phyloP scores from a whole-genome alignment of 768 basidiomycete genomes.

The Podaxis carcinomalis region DNA sequence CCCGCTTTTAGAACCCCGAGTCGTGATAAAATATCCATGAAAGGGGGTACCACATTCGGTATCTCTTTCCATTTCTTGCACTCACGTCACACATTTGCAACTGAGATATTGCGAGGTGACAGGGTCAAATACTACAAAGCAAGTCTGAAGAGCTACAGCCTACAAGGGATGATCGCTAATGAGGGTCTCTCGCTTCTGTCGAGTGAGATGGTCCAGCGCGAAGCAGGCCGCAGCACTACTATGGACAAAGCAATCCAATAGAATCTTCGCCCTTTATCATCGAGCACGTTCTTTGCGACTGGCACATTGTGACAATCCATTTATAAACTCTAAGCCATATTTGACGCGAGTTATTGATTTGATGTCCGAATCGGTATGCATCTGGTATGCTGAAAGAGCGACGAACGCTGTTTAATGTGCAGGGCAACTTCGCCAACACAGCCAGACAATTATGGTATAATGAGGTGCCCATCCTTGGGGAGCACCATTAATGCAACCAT shows the following conservation, averaged over 20 bases:
- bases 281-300: neutral
- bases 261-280: neutral
- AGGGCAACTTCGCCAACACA: neutral
- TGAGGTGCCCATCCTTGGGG: neutral
- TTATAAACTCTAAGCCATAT: neutral
- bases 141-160: neutral
- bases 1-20: neutral
- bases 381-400: conserved; percentile 2
- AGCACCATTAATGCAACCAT: neutral
- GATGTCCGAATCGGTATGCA: neutral
- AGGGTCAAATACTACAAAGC: neutral
- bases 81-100: neutral
- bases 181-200: neutral
- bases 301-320: neutral
- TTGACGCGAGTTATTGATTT: neutral
- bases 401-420: neutral
- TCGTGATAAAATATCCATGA: neutral
- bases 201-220: neutral
- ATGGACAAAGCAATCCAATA: neutral
- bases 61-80: neutral
- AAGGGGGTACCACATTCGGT: neutral
- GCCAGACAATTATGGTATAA: conserved; percentile 3
- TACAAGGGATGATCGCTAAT: neutral
- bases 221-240: neutral
- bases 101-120: neutral